Percentiles rank a stretch among this genome's conserved stretches.
These are phyloP conservation scores for Sextonia rubra DNA, from an alignment of 164 flowering plant genomes.

Conservation along the genomic window DNA sequence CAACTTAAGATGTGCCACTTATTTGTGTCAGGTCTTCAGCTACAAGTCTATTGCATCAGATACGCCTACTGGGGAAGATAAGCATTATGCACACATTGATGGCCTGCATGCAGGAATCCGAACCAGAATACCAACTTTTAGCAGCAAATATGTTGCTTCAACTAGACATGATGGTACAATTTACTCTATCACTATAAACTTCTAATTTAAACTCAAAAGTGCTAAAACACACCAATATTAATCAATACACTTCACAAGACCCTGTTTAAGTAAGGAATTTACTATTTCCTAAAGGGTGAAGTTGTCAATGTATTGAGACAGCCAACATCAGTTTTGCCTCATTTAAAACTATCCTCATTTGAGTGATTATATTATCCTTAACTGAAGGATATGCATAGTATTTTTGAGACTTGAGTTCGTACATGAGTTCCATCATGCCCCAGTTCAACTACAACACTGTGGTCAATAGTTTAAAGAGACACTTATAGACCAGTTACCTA, in stretches of 20 bases:
- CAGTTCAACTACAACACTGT: too few species aligned
- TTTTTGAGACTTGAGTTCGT: too few species aligned
- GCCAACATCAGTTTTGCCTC: too few species aligned
- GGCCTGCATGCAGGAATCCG: conserved; percentile 37
- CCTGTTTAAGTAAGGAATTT: too few species aligned
- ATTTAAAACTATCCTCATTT: too few species aligned
- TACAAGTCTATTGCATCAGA: conserved; percentile 39
- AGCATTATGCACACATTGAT: conserved; percentile 33
- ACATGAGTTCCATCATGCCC: too few species aligned
- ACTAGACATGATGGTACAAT: conserved; percentile 47
- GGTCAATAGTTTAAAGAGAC: too few species aligned
- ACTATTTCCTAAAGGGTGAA: too few species aligned
- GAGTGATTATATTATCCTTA: too few species aligned
- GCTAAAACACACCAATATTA: not conserved
- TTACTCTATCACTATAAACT: not conserved
- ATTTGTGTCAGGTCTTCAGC: conserved; percentile 53
- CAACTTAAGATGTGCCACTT: not conserved
- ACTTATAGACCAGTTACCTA: too few species aligned
- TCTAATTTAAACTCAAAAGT: not conserved
- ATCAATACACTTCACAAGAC: not conserved
- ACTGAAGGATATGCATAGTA: too few species aligned
- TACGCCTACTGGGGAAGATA: conserved; percentile 38
- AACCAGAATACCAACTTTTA: conserved; percentile 43
- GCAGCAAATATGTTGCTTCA: conserved; percentile 73
- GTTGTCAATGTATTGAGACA: too few species aligned